Conservation (phyloP, 306 rosid species). For the Begonia loranthoides region DNA sequence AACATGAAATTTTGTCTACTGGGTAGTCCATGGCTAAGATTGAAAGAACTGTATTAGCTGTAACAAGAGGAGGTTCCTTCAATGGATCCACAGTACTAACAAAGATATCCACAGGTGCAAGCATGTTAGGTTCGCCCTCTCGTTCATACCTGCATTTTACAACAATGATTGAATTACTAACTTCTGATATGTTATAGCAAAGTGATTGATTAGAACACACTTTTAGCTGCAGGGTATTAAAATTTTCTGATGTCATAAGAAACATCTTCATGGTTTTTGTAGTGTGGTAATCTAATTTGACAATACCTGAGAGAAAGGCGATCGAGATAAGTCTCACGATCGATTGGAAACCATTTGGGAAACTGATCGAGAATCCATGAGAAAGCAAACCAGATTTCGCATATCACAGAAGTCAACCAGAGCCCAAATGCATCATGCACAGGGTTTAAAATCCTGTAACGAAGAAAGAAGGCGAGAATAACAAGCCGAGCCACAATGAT, state of each 20-base stretch:
- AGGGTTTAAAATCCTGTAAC: conserved; percentile 67
- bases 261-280: no score
- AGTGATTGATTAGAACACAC: background rate
- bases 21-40: conserved; percentile 92
- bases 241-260: no score
- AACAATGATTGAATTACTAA: conserved; percentile 2
- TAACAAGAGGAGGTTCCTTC: conserved; percentile 93
- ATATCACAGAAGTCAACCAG: conserved; percentile 79
- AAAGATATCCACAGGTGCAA: conserved; percentile 71
- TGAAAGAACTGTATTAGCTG: conserved; percentile 81
- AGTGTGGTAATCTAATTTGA: background rate
- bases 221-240: no score
- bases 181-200: background rate
- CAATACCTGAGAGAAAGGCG: conserved; percentile 72
- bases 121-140: conserved; percentile 82
- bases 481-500: conserved; percentile 74
- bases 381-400: conserved; percentile 91
- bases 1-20: conserved; percentile 79
- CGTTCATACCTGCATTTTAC: conserved; percentile 58
- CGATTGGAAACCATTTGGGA: conserved; percentile 91
- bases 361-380: conserved; percentile 98
- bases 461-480: conserved; percentile 53
- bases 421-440: conserved; percentile 76
- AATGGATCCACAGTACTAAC: conserved; percentile 96
- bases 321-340: conserved; percentile 84